These are phyloP conservation scores for Pezicula neosporulosa DNA, from an alignment of 2,329 filamentous ascomycete species.

Conservation along the genomic window DNA sequence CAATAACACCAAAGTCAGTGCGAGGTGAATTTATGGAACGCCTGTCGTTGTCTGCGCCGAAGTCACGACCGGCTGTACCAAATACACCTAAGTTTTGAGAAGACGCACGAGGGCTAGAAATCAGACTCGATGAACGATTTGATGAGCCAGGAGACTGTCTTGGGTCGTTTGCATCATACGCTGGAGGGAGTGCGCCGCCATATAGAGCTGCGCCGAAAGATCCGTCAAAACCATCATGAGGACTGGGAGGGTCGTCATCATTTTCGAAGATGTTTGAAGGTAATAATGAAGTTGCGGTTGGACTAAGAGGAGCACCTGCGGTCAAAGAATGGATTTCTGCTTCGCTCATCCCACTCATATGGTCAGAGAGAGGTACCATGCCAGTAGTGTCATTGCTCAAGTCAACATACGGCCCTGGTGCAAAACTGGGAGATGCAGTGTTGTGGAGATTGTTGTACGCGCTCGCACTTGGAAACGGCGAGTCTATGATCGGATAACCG, in stretches of 20 bases:
- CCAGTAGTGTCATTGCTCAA: slow-evolving; percentile 22
- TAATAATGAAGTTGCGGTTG: slow-evolving; percentile 69
- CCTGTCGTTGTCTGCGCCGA: slow-evolving; percentile 20
- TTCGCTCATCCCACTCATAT: slow-evolving; percentile 49
- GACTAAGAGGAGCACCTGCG: slow-evolving; percentile 69
- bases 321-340: slow-evolving; percentile 59
- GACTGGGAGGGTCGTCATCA: slow-evolving; percentile 56
- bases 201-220: slow-evolving; percentile 25
- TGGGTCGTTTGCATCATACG: slow-evolving; percentile 39
- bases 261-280: slow-evolving; percentile 64
- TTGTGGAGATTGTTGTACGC: slow-evolving; percentile 39
- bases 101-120: slow-evolving; percentile 61
- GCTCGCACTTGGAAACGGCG: slow-evolving; percentile 31
- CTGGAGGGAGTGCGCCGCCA: slow-evolving; percentile 33
- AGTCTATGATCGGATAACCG: slow-evolving; percentile 26
- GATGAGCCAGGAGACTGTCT: slow-evolving; percentile 59
- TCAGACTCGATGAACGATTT: slow-evolving; percentile 49
- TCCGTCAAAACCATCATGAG: slow-evolving; percentile 17
- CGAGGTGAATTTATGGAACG: slow-evolving; percentile 23
- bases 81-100: slow-evolving; percentile 55
- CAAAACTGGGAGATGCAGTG: slow-evolving; percentile 45
- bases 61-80: slow-evolving; percentile 23
- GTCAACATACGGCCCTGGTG: slow-evolving; percentile 43
- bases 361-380: slow-evolving; percentile 26
- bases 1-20: slow-evolving; percentile 24